phyloP scores from a whole-genome alignment of 495 filamentous ascomycete species.

The Talaromyces ruber region DNA sequence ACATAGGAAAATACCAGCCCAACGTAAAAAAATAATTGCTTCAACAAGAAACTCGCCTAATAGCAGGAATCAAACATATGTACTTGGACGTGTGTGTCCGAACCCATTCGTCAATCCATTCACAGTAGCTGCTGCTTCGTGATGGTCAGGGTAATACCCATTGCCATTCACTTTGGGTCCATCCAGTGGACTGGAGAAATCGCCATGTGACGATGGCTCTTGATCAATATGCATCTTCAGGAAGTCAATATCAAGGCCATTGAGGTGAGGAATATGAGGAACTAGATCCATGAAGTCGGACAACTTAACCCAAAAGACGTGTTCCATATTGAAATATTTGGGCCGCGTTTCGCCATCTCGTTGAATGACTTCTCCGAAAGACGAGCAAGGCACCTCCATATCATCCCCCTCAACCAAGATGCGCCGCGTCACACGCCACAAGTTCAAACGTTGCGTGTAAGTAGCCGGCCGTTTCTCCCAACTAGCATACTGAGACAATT shows the following conservation, averaged over 20 bases:
- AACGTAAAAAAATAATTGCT: conserved; percentile 16
- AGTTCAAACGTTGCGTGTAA: conserved; percentile 34
- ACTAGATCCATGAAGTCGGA: conserved; percentile 69
- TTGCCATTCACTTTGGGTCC: conserved; percentile 28
- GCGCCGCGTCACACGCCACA: conserved; percentile 46
- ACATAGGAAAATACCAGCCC: conserved; percentile 26
- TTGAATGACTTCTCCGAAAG: conserved; percentile 36
- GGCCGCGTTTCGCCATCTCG: conserved; percentile 38
- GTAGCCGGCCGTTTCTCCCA: conserved; percentile 53
- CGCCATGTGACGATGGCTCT: conserved; percentile 17
- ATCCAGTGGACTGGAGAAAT: conserved; percentile 3
- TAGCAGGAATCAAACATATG: conserved; percentile 35
- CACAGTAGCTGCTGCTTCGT: conserved; percentile 15
- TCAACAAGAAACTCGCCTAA: conserved; percentile 8
- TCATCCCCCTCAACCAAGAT: conserved; percentile 41
- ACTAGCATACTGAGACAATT: conserved; percentile 61
- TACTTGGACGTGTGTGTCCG: conserved; percentile 32
- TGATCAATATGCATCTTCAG: conserved; percentile 40
- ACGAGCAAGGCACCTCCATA: conserved; percentile 22
- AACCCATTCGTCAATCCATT: conserved; percentile 31
- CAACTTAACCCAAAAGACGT: conserved; percentile 74
- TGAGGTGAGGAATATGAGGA: conserved; percentile 61
- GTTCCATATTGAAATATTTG: conserved; percentile 46
- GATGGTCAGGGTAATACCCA: conserved; percentile 10
- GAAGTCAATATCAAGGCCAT: conserved; percentile 47